phyloP scores from a whole-genome alignment of 2,329 filamentous ascomycete genomes.

The Ceratocystis variospora region DNA sequence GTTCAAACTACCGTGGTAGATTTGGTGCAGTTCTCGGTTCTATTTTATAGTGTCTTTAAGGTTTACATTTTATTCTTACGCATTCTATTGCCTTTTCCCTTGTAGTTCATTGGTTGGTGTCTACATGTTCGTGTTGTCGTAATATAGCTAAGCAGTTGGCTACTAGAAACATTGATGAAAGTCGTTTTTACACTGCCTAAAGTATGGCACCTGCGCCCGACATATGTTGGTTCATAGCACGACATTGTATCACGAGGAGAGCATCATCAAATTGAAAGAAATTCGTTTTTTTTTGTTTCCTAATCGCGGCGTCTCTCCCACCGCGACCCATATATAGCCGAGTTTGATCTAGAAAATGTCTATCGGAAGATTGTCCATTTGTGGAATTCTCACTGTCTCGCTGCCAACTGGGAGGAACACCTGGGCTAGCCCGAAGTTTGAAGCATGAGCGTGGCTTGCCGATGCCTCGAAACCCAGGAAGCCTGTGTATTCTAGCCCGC shows the following conservation, averaged over 20 bases:
- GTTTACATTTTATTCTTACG: neutral
- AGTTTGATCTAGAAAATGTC: neutral
- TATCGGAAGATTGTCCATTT: slow-evolving; percentile 3
- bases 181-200: no score
- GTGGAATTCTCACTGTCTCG: slow-evolving; percentile 2
- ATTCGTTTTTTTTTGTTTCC: slow-evolving; percentile 1
- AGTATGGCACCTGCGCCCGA: no score
- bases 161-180: no score
- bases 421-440: neutral
- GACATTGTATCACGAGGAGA: neutral
- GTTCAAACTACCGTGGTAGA: neutral
- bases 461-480: neutral
- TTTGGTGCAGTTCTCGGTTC: neutral
- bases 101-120: neutral
- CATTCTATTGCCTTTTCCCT: neutral
- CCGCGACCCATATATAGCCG: slow-evolving; percentile 1
- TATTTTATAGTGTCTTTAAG: neutral
- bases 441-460: slow-evolving; percentile 9
- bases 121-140: neutral
- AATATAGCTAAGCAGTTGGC: no score
- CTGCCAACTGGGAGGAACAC: neutral
- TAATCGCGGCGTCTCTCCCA: slow-evolving; percentile 11
- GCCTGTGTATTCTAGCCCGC: no score
- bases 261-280: neutral
- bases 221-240: neutral